Percentiles rank a stretch among this genome's conserved stretches.
These are phyloP conservation scores for Macadamia integrifolia DNA, from an alignment of 164 flowering plant species.

Conservation along the genomic window DNA sequence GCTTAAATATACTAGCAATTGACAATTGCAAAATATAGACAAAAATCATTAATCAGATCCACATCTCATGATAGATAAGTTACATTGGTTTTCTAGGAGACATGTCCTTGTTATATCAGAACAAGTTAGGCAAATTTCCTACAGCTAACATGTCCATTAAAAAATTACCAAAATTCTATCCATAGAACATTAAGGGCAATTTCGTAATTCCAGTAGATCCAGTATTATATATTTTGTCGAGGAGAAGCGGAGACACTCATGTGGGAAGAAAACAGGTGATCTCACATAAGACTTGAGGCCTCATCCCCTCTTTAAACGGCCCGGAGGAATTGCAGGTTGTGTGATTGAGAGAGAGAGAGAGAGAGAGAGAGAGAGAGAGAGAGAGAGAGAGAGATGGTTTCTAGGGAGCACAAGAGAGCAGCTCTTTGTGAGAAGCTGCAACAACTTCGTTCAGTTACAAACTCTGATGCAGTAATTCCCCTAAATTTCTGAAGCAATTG, in stretches of 20 bases:
- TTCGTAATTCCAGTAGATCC: slow-evolving; percentile 12
- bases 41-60: no score
- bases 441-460: slow-evolving; percentile 81
- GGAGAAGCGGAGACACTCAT: slow-evolving; percentile 43
- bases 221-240: slow-evolving; percentile 12
- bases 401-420: slow-evolving; percentile 72
- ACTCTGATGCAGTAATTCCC: slow-evolving; percentile 78
- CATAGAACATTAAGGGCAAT: slow-evolving; percentile 13
- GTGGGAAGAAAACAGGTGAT: slow-evolving; percentile 33
- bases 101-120: no score
- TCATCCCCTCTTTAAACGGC: slow-evolving; percentile 25
- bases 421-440: slow-evolving; percentile 86
- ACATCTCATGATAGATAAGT: no score
- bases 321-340: slow-evolving; percentile 7
- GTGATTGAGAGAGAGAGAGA: slow-evolving; percentile 4
- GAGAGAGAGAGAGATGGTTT: slow-evolving; percentile 42
- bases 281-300: slow-evolving; percentile 33
- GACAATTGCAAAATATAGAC: no score
- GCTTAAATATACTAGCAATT: no score
- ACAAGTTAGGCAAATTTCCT: no score
- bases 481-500: slow-evolving; percentile 8
- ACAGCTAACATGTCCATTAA: no score
- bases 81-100: no score
- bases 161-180: no score
- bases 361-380: slow-evolving; percentile 12